Evolutionary conservation across 495 filamentous ascomycete species (phyloP), one percentile per base, ranked within the genome.

Genomic region (Melanomma pulvis-pyrius): DNA sequence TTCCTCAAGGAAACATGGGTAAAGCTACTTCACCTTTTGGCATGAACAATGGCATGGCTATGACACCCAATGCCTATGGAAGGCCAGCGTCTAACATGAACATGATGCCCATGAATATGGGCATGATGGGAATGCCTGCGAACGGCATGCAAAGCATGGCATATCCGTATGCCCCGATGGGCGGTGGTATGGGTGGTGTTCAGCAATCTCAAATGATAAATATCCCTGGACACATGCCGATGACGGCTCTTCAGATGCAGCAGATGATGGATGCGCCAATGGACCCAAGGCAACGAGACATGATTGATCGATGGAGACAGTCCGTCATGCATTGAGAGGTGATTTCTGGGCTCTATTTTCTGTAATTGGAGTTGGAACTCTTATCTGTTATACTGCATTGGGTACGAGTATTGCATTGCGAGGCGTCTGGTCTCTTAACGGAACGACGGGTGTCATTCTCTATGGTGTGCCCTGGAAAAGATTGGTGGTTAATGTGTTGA

Each of bases 301-400:
- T 90, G 79, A 92, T 98, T 71, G 92, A 98, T 77, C 84, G 88
- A 62, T 98, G 93, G 93, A 85, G 93, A 71, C 53, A 57, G n/a
- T 39, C 53, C 9, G 24, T 57, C 19, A 25, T 21, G 32, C 53
- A 30, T 44, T 57, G 53, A 57, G 32, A 25, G 22, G 15, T 2
- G 19, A n/a, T 8, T 15, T 24, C 8, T 57, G 12, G 19, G 24
- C 50, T 21, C 15, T 24, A 53, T 50, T 6, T n/a, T 48, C n/a
- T 21, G 17, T 7, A 82, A 83, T 66, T 70, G 55, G 25, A 29
- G 11, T 5, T 60, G 21, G 8, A n/a, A 9, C n/a, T 55, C 19
- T 22, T 5, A 55, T 55, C 12, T 50, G 48, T 32, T 55, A n/a
- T n/a, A n/a, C n/a, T 30, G 51, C 30, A 55, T 32, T 55, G 13